phyloP scores from a whole-genome alignment of 1,284 basidiomycete genomes.

The Schizopora paradoxa region DNA sequence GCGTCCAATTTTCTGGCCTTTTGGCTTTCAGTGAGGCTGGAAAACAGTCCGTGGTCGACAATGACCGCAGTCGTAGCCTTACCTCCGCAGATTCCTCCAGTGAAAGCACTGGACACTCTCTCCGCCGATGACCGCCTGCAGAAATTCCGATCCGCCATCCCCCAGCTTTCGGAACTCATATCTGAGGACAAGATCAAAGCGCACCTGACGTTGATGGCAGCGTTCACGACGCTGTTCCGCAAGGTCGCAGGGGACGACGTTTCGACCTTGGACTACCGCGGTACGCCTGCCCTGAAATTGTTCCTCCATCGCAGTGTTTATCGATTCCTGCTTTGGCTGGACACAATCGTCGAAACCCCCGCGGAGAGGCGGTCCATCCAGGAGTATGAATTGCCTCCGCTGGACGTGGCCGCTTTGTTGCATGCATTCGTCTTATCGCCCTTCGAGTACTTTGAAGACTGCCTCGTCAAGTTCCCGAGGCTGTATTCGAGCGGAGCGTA shows the following conservation, averaged over 20 bases:
- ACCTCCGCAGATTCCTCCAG: too few relatives aligned
- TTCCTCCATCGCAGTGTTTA: too few relatives aligned
- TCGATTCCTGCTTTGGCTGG: too few relatives aligned
- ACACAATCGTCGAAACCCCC: not conserved
- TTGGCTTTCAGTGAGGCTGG: too few relatives aligned
- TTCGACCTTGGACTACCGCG: not conserved
- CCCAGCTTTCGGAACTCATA: not conserved
- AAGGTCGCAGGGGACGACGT: not conserved
- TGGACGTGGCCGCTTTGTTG: not conserved
- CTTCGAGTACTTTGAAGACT: not conserved
- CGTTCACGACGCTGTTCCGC: not conserved
- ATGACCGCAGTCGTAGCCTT: too few relatives aligned
- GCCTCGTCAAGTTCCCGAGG: not conserved
- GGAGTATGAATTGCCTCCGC: not conserved
- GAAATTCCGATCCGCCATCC: not conserved
- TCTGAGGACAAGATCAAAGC: not conserved
- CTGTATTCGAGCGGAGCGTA: not conserved
- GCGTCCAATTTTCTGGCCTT: too few relatives aligned
- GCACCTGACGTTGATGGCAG: not conserved
- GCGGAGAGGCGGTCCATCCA: not conserved
- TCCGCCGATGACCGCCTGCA: not conserved
- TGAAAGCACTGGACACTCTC: too few relatives aligned
- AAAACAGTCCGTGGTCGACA: too few relatives aligned
- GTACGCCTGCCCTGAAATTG: too few relatives aligned
- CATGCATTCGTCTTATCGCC: not conserved